phyloP scores from a whole-genome alignment of 2,329 filamentous ascomycete species.

The Neonectria ditissima region DNA sequence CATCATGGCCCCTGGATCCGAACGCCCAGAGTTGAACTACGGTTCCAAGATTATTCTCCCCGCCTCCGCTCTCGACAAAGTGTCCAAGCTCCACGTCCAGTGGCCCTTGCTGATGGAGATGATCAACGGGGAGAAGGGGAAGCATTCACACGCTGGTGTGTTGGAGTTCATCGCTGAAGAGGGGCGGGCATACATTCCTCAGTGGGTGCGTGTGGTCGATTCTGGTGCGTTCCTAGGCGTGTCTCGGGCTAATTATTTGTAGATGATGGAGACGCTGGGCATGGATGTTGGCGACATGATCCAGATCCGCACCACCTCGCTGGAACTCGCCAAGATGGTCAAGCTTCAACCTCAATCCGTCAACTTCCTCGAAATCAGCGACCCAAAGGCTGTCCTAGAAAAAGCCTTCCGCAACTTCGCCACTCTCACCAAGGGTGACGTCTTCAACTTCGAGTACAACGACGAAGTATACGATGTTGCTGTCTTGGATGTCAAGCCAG shows the following conservation, averaged over 20 bases:
- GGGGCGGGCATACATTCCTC: conserved; percentile 93
- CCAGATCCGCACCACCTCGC: conserved; percentile 93
- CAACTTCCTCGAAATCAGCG: conserved; percentile 95
- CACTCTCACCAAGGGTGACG: conserved; percentile 89
- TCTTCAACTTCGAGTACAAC: conserved; percentile 98
- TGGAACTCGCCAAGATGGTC: conserved; percentile 90
- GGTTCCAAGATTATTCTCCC: conserved; percentile 98
- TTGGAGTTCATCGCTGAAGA: conserved; percentile 98
- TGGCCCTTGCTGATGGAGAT: conserved; percentile 98
- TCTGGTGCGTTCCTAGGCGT: neutral
- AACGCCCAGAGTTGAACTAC: conserved; percentile 91
- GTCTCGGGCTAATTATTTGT: conserved; percentile 38
- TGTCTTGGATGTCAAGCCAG: conserved; percentile 92
- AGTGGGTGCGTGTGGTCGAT: conserved; percentile 75
- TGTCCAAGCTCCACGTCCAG: conserved; percentile 94
- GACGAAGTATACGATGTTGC: conserved; percentile 93
- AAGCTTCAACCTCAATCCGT: conserved; percentile 96
- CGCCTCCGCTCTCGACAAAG: conserved; percentile 95
- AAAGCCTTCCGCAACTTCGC: conserved; percentile 97
- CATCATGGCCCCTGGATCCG: conserved; percentile 90
- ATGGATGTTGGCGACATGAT: conserved; percentile 95
- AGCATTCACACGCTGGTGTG: conserved; percentile 91
- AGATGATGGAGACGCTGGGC: conserved; percentile 94
- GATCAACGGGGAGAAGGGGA: conserved; percentile 84
- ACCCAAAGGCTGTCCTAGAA: conserved; percentile 96